Base-by-base conservation (phyloP, 768 basidiomycete genomes). In the Podaxis mareebaensis region DNA sequence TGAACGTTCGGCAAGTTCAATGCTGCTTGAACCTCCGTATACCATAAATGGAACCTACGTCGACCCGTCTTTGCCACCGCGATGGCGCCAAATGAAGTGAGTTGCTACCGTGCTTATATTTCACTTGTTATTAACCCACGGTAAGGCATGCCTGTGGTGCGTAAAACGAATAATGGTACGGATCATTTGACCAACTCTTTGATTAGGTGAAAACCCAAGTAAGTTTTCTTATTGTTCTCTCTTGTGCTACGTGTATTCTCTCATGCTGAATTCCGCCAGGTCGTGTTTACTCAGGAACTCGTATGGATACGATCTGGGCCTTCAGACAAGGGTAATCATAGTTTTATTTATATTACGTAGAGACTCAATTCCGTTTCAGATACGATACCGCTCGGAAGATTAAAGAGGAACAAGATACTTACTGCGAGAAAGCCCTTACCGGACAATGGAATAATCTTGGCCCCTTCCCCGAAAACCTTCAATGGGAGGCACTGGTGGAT, bases 11-110 rank as follows among this genome's bases (percentile, higher is more conserved):
- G 82, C 91, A 3, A 83, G 85, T 13, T 85, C 90, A 3, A 88
- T 92, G 86, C 75, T 93, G 4, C 76, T 96, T 24, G 94, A 96
- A 66, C 88, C 92, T 30, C 93, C 93, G 11, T 74, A 74, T 63
- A 66, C 72, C 53, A 58, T 83, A 72, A 84, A 88, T 68, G 74
- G 72, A 26, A 75, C 84, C 6, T 74, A 69, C 12, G 66, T 74
- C 38, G 76, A 78, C 46, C 70, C 81, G 65, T 72, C 74, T 62
- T 44, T 73, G 49, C 76, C 75, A 42, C 81, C 84, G 39, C 79
- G 72, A 77, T 90, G 87, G 85, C 79, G 90, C 62, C 88, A 91
- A 69, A 88, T 92, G 80, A 92, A 93, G 84, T 86, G 66, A 67
- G 81, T 73, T 7, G 28, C 3, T 8, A 33, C 58, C 65, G 20